Evolutionary conservation across 2,329 filamentous ascomycete species (phyloP).

Genomic region (Onygena corvina): DNA sequence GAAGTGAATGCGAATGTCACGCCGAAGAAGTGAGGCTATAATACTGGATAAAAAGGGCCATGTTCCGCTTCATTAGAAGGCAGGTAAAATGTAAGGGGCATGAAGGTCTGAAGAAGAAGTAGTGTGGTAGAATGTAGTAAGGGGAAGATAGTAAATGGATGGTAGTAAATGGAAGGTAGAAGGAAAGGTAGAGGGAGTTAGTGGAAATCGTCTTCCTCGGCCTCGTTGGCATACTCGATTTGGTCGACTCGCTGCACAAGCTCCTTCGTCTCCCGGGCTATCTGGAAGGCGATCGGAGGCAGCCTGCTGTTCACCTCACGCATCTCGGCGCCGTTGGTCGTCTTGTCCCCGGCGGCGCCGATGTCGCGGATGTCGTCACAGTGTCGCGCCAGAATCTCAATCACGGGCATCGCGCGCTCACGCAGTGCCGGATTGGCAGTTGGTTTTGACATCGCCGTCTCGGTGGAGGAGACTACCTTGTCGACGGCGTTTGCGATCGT

Average conservation of each 20-base stretch:
- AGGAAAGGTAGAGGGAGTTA: conserved; percentile 15
- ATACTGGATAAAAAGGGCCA: neutral
- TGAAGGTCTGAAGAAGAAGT: conserved; percentile 11
- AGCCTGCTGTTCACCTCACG: conserved; percentile 55
- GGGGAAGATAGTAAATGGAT: neutral
- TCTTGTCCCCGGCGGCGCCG: conserved; percentile 45
- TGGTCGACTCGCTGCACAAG: conserved; percentile 43
- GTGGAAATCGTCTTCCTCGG: conserved; percentile 33
- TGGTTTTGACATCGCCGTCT: conserved; percentile 42
- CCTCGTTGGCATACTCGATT: conserved; percentile 21
- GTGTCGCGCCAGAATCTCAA: conserved; percentile 45
- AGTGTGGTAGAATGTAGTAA: conserved; percentile 8
- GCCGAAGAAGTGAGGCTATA: neutral
- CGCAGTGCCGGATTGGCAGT: conserved; percentile 39
- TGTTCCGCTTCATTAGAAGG: neutral
- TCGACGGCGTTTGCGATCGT: conserved; percentile 60
- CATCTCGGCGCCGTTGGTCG: conserved; percentile 40
- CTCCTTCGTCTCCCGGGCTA: conserved; percentile 71
- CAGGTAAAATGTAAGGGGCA: conserved; percentile 8
- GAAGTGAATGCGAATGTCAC: neutral
- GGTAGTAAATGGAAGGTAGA: neutral
- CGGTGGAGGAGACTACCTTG: conserved; percentile 56
- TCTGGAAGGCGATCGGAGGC: conserved; percentile 75
- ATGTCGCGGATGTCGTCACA: conserved; percentile 54
- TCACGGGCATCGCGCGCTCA: conserved; percentile 33